Evolutionary conservation across 768 basidiomycete species (phyloP).

Genomic region (Lactarius quietus): DNA sequence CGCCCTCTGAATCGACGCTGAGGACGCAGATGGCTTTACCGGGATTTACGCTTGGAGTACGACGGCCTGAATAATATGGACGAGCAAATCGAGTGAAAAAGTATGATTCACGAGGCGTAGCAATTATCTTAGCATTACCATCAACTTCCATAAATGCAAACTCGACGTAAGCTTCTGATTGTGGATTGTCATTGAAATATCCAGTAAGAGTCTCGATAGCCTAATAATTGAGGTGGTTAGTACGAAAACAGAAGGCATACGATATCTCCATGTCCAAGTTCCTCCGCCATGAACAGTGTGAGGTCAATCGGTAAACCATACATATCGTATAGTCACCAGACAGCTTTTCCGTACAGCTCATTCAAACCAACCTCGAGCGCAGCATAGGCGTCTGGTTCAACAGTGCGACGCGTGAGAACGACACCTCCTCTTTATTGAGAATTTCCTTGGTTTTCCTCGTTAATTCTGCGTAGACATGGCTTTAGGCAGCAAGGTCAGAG

Average conservation of each 20-base stretch:
- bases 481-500: constrained; percentile 42
- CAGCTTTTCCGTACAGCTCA: constrained; percentile 83
- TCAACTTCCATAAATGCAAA: constrained; percentile 70
- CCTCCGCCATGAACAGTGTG: constrained; percentile 96
- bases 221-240: constrained; percentile 36
- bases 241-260: not conserved
- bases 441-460: constrained; percentile 86
- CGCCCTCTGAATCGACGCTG: constrained; percentile 62
- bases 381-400: constrained; percentile 77
- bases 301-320: constrained; percentile 98
- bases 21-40: constrained; percentile 86
- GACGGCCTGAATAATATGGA: constrained; percentile 70
- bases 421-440: constrained; percentile 97
- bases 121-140: constrained; percentile 77
- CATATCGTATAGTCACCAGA: constrained; percentile 97
- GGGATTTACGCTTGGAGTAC: constrained; percentile 74
- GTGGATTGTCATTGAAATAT: constrained; percentile 75
- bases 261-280: constrained; percentile 59
- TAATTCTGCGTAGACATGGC: constrained; percentile 89
- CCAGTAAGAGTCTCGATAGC: constrained; percentile 64
- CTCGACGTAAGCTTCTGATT: constrained; percentile 65
- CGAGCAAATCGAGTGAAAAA: constrained; percentile 13
- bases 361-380: constrained; percentile 59
- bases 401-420: constrained; percentile 94
- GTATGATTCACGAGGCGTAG: not conserved